These are phyloP conservation scores for Cyberlindnera veronae DNA, from an alignment of 805 yeast species.

Conservation along the genomic window DNA sequence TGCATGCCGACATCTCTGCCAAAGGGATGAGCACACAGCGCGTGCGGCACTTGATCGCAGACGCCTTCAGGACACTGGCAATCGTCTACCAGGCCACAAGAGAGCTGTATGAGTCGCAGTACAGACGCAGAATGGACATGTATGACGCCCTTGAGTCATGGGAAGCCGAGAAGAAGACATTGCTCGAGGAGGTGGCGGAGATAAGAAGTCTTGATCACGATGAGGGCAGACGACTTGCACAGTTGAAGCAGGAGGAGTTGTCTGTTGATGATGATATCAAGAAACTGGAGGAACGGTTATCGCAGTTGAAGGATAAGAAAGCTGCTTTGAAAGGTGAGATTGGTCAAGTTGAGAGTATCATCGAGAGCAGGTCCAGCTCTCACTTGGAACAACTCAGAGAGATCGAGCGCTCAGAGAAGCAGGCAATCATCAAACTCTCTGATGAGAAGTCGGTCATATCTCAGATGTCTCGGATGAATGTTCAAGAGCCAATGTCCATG, in stretches of 20 bases:
- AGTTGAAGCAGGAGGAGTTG: conserved; percentile 31
- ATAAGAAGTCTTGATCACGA: conserved; percentile 37
- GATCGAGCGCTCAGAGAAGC: conserved; percentile 37
- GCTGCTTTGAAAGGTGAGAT: conserved; percentile 35
- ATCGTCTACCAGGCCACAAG: conserved; percentile 37
- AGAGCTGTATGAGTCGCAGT: conserved; percentile 39
- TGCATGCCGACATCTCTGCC: conserved; percentile 28
- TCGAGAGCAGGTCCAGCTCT: conserved; percentile 44
- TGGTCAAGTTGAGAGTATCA: conserved; percentile 41
- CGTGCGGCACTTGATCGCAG: conserved; percentile 30
- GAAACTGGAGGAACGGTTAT: conserved; percentile 33
- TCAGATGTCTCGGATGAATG: conserved; percentile 1
- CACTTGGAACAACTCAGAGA: conserved; percentile 38
- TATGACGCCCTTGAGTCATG: conserved; percentile 33
- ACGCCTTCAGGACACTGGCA: conserved; percentile 33
- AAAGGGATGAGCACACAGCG: conserved; percentile 32
- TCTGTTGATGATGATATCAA: conserved; percentile 36
- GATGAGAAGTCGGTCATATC: conserved; percentile 23
- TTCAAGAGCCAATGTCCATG: conserved; percentile 3
- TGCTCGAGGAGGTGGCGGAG: conserved; percentile 33
- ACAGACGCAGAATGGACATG: conserved; percentile 26
- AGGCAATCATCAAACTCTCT: conserved; percentile 31
- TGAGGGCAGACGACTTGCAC: conserved; percentile 38
- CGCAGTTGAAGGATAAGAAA: conserved; percentile 32
- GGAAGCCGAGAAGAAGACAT: conserved; percentile 34